A percentile compares a stretch with the other conserved stretches of the same genome.
Conservation (phyloP, 78 protist species). For the Thecamonas trahens region DNA sequence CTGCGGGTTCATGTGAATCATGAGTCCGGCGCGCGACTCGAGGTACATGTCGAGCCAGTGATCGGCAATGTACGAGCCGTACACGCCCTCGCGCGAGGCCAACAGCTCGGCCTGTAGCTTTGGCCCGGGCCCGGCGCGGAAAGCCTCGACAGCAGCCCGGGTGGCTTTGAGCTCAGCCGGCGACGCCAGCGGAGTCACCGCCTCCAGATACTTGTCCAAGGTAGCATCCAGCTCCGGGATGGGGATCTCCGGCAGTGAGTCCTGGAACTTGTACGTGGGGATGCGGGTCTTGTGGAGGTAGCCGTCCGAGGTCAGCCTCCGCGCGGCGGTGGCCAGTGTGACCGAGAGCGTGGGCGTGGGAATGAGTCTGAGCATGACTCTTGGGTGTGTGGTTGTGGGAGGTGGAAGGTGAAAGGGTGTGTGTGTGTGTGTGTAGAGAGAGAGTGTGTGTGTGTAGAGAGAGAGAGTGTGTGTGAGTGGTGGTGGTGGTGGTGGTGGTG, state of each 20-base stretch:
- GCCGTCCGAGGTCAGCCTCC: too few relatives aligned
- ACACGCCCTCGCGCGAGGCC: not conserved
- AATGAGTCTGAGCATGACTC: too few relatives aligned
- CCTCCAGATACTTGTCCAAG: not conserved
- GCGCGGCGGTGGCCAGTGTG: too few relatives aligned
- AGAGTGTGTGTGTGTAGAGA: too few relatives aligned
- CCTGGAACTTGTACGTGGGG: too few relatives aligned
- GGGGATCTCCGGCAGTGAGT: conserved; percentile 35
- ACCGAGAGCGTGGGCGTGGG: too few relatives aligned
- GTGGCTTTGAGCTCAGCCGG: conserved; percentile 13
- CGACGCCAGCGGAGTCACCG: conserved; percentile 27
- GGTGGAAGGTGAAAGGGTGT: too few relatives aligned
- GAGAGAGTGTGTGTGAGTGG: too few relatives aligned
- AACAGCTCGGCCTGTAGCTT: conserved; percentile 11
- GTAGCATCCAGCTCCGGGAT: conserved; percentile 25
- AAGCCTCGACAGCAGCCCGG: not conserved
- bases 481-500: too few relatives aligned
- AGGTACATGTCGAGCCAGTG: conserved; percentile 36
- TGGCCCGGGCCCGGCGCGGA: conserved; percentile 1
- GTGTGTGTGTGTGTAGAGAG: too few relatives aligned
- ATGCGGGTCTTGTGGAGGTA: too few relatives aligned
- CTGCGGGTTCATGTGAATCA: conserved; percentile 21
- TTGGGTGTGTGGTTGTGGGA: too few relatives aligned
- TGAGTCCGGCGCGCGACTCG: conserved; percentile 11
- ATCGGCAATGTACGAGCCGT: not conserved